These are phyloP conservation scores for Annulohypoxylon maeteangense DNA, from an alignment of 495 filamentous ascomycete species.

Conservation along the genomic window DNA sequence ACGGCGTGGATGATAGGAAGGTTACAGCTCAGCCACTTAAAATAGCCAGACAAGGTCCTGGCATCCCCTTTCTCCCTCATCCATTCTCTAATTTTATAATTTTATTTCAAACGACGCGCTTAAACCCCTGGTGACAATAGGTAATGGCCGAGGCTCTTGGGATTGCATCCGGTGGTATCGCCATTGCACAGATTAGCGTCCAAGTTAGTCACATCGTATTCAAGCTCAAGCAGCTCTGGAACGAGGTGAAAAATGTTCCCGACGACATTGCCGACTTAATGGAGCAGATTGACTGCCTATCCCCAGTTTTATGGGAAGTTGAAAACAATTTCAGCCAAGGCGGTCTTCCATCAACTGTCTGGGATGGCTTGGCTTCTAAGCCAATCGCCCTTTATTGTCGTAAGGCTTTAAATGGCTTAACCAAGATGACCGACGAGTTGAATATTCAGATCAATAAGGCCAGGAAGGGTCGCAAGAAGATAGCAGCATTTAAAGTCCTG, in stretches of 20 bases:
- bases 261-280: slow-evolving; percentile 44
- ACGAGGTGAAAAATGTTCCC: slow-evolving; percentile 49
- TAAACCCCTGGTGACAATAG: background rate
- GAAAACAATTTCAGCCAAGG: slow-evolving; percentile 37
- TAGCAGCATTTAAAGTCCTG: slow-evolving; percentile 41
- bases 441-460: slow-evolving; percentile 32
- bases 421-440: slow-evolving; percentile 38
- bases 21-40: too few relatives aligned
- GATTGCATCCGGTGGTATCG: slow-evolving; percentile 52
- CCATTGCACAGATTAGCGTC: slow-evolving; percentile 42
- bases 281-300: slow-evolving; percentile 47
- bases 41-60: too few relatives aligned
- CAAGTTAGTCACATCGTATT: slow-evolving; percentile 46
- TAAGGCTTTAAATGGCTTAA: slow-evolving; percentile 33
- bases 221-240: slow-evolving; percentile 50
- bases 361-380: slow-evolving; percentile 15
- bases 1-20: too few relatives aligned
- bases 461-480: slow-evolving; percentile 29
- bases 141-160: slow-evolving; percentile 50
- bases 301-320: slow-evolving; percentile 37
- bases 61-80: too few relatives aligned
- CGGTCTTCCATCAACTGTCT: slow-evolving; percentile 20
- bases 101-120: background rate
- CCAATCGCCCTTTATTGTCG: slow-evolving; percentile 28
- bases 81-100: background rate